A percentile compares a stretch with the other conserved stretches of the same genome.
Evolutionary conservation across 192 early-diverging fungal genomes (phyloP).

Genomic region (Spizellomyces sp.): DNA sequence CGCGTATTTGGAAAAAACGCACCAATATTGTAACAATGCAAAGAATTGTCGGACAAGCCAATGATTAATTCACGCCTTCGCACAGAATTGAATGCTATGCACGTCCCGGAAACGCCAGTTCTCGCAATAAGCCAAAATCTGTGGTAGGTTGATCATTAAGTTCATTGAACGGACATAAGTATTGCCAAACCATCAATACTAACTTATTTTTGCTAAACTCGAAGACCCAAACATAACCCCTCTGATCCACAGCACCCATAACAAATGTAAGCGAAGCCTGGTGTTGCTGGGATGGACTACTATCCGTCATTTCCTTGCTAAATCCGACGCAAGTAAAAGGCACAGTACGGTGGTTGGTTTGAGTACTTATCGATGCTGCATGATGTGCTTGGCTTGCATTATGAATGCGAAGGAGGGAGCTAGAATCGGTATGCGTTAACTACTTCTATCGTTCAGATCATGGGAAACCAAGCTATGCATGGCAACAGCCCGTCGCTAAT

Average conservation of each 20-base stretch:
- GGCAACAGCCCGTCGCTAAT: too few relatives aligned
- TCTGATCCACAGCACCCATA: slow-evolving; percentile 47
- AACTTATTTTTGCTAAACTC: slow-evolving; percentile 54
- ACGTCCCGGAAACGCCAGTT: slow-evolving; percentile 46
- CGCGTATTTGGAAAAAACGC: neutral
- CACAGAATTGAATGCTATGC: slow-evolving; percentile 47
- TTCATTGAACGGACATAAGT: neutral
- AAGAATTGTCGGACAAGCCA: slow-evolving; percentile 46
- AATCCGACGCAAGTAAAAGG: slow-evolving; percentile 37
- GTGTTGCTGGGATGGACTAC: slow-evolving; percentile 5
- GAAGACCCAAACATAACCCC: slow-evolving; percentile 47
- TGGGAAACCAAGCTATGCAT: neutral
- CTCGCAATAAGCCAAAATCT: slow-evolving; percentile 51
- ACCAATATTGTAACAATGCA: slow-evolving; percentile 62
- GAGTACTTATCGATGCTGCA: neutral
- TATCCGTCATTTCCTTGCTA: slow-evolving; percentile 22
- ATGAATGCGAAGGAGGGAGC: slow-evolving; percentile 38
- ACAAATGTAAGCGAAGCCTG: slow-evolving; percentile 23
- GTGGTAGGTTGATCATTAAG: neutral
- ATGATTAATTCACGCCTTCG: slow-evolving; percentile 49
- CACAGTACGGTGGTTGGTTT: slow-evolving; percentile 24
- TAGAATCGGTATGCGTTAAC: neutral
- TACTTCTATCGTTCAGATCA: neutral
- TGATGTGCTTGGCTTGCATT: slow-evolving; percentile 18
- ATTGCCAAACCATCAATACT: neutral